A percentile compares a stretch with the other conserved stretches of the same genome.
These are phyloP conservation scores for Kwoniella botswanensis DNA, from an alignment of 768 basidiomycete genomes.

Conservation along the genomic window DNA sequence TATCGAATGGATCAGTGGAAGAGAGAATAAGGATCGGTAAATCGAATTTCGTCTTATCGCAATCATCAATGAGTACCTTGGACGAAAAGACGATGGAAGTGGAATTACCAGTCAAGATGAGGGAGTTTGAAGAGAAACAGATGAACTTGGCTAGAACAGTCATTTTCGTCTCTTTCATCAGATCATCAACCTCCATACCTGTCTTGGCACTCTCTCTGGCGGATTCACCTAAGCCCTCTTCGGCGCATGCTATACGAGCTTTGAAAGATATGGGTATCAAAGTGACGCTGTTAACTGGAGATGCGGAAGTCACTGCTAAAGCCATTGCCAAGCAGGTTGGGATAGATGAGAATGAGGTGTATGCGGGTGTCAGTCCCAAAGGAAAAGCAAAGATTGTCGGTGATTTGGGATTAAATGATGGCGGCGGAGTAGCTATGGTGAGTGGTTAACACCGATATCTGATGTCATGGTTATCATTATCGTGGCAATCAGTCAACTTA, in stretches of 20 bases:
- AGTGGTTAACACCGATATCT: constrained; percentile 38
- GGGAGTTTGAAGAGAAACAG: constrained; percentile 73
- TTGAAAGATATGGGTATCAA: constrained; percentile 87
- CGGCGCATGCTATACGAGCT: constrained; percentile 77
- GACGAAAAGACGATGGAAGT: constrained; percentile 38
- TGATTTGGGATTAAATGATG: constrained; percentile 75
- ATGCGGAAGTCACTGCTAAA: constrained; percentile 79
- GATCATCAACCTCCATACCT: constrained; percentile 64
- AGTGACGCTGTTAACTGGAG: constrained; percentile 93
- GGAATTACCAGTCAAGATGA: constrained; percentile 66
- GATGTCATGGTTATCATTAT: no score
- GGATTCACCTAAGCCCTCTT: constrained; percentile 84
- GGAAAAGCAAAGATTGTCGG: constrained; percentile 87
- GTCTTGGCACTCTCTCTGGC: constrained; percentile 82
- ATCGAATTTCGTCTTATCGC: constrained; percentile 65
- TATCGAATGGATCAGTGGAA: constrained; percentile 59
- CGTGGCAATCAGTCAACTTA: no score
- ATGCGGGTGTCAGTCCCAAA: constrained; percentile 91
- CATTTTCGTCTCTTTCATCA: constrained; percentile 76
- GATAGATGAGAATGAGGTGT: constrained; percentile 78
- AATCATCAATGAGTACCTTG: constrained; percentile 1
- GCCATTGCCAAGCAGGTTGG: constrained; percentile 91
- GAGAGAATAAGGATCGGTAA: constrained; percentile 70
- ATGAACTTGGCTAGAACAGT: constrained; percentile 76
- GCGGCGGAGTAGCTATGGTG: constrained; percentile 88